Evolutionary conservation across 306 rosid species (phyloP).

Genomic region (Psophocarpus tetragonolobus): DNA sequence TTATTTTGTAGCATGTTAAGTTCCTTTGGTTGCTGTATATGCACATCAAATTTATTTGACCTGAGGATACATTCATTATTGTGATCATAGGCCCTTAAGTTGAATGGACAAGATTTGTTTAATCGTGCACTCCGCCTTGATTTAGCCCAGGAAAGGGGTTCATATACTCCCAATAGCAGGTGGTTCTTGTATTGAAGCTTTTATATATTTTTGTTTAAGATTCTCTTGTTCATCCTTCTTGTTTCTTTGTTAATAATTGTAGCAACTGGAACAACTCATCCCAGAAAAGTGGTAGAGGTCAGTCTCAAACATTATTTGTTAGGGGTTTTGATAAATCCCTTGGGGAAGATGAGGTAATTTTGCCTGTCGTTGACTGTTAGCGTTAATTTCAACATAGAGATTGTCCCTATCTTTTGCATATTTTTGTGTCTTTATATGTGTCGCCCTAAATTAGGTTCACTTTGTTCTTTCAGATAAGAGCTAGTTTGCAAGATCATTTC

Average conservation of each 20-base stretch:
- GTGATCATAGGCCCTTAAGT: conserved; percentile 56
- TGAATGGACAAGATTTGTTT: conserved; percentile 52
- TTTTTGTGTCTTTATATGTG: background rate
- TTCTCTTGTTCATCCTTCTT: background rate
- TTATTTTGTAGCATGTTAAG: background rate
- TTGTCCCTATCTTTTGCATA: background rate
- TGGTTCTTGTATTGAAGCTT: background rate
- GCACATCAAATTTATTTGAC: background rate
- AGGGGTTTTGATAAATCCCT: conserved; percentile 70
- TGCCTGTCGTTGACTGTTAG: background rate
- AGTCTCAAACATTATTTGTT: conserved; percentile 50
- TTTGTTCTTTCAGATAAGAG: conserved; percentile 46
- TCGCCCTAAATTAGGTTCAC: background rate
- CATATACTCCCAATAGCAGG: conserved; percentile 65
- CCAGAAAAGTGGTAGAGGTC: conserved; percentile 54
- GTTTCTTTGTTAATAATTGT: background rate
- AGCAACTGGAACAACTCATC: conserved; percentile 56
- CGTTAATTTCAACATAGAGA: background rate
- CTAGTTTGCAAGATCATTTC: conserved; percentile 57
- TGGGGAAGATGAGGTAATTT: conserved; percentile 70
- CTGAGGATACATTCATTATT: background rate
- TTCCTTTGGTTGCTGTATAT: background rate
- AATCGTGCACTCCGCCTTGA: conserved; percentile 64
- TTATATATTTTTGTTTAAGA: background rate
- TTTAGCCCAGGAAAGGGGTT: conserved; percentile 67